phyloP scores from a whole-genome alignment of 2,329 filamentous ascomycete genomes.

The Zasmidium cellare region DNA sequence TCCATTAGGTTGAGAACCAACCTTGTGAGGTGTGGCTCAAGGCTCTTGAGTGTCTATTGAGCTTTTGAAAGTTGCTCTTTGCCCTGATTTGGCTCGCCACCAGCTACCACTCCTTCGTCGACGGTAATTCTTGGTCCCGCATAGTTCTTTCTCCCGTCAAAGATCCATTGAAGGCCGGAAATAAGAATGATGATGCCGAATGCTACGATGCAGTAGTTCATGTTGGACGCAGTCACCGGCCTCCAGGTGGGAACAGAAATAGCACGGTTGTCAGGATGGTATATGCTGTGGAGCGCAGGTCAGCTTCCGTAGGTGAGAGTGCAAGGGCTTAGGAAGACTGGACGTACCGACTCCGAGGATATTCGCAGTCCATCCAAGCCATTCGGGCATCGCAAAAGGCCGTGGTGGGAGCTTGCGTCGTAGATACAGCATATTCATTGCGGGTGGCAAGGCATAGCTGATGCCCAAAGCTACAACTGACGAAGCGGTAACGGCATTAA shows the following conservation, averaged over 20 bases:
- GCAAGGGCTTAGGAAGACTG: not conserved
- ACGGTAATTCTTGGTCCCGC: constrained; percentile 46
- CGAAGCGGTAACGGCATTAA: constrained; percentile 39
- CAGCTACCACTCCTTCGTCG: constrained; percentile 27
- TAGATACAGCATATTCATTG: constrained; percentile 67
- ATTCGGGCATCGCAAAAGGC: constrained; percentile 56
- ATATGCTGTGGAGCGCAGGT: no score
- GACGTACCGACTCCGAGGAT: constrained; percentile 52
- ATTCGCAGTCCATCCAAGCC: constrained; percentile 64
- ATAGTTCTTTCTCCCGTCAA: constrained; percentile 63
- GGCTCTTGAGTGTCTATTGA: no score
- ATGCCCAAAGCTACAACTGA: constrained; percentile 71
- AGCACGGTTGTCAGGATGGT: constrained; percentile 70
- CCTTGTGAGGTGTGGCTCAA: no score
- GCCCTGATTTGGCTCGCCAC: no score
- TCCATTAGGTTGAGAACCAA: no score
- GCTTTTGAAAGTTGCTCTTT: no score
- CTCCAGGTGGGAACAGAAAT: constrained; percentile 72
- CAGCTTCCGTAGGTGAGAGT: no score
- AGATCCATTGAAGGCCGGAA: constrained; percentile 58
- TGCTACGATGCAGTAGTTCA: constrained; percentile 64
- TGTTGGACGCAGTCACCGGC: constrained; percentile 65
- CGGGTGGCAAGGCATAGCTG: constrained; percentile 72
- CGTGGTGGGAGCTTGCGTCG: constrained; percentile 63
- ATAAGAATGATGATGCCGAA: constrained; percentile 60